These are phyloP conservation scores for Fusarium proliferatum DNA, from an alignment of 2,329 filamentous ascomycete genomes.

Conservation along the genomic window DNA sequence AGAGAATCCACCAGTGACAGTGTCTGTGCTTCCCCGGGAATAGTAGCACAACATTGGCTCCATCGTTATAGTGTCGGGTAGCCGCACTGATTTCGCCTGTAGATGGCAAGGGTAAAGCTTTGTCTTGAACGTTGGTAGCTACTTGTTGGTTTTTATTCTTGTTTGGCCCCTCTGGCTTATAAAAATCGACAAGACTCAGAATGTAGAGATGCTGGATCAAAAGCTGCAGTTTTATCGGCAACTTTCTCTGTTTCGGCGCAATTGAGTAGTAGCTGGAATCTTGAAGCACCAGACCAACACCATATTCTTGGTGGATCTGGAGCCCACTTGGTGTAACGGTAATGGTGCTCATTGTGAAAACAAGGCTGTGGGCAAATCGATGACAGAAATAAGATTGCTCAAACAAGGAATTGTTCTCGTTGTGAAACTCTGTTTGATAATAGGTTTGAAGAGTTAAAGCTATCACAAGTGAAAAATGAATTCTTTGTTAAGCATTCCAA, in stretches of 20 bases:
- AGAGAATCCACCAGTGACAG: neutral
- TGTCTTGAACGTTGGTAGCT: rapidly evolving
- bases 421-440: rapidly evolving
- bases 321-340: rapidly evolving
- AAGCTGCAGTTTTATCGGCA: rapidly evolving
- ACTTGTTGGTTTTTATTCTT: rapidly evolving
- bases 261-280: rapidly evolving
- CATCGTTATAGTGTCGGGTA: rapidly evolving
- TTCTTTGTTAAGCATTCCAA: too few relatives aligned
- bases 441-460: rapidly evolving
- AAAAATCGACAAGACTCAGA: rapidly evolving
- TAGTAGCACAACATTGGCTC: too few relatives aligned
- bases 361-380: neutral
- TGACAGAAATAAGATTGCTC: neutral
- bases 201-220: rapidly evolving
- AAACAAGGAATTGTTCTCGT: rapidly evolving
- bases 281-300: rapidly evolving
- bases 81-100: neutral
- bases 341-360: neutral
- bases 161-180: rapidly evolving
- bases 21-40: too few relatives aligned
- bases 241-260: neutral
- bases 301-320: rapidly evolving
- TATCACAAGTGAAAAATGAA: neutral
- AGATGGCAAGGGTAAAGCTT: rapidly evolving